Conservation (phyloP, 208 protist genomes). For the Acanthamoeba comandoni region DNA sequence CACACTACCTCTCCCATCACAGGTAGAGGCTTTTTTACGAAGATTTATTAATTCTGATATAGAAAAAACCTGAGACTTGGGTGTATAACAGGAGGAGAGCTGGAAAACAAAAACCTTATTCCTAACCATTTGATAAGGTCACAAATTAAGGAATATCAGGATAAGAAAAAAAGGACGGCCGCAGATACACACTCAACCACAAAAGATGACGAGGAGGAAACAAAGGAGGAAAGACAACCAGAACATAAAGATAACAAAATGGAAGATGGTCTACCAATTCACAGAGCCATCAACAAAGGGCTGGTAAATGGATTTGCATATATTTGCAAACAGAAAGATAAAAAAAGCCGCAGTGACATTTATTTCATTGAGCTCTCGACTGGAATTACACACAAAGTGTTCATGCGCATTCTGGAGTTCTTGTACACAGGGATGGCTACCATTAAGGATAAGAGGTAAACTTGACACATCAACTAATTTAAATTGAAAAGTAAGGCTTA, state of each 20-base stretch:
- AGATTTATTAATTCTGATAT: neutral
- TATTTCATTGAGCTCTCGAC: conserved; percentile 1
- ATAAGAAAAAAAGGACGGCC: neutral
- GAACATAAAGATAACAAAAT: neutral
- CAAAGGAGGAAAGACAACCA: neutral
- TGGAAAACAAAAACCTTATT: conserved; percentile 64
- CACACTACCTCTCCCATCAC: conserved; percentile 48
- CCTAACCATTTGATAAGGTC: conserved; percentile 52
- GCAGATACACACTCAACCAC: neutral
- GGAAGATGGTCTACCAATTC: neutral
- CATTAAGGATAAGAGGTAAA: conserved; percentile 20
- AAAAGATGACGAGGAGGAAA: neutral
- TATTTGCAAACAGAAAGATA: neutral
- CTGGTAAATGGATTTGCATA: conserved; percentile 7
- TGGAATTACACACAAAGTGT: neutral
- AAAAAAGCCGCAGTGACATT: neutral
- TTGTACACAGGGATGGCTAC: conserved; percentile 74
- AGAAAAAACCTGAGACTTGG: too few relatives aligned
- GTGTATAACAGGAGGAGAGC: conserved; percentile 22
- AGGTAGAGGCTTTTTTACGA: neutral
- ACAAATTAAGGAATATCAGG: conserved; percentile 42
- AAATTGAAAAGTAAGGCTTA: too few relatives aligned
- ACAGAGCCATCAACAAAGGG: conserved; percentile 29
- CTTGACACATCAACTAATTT: neutral
- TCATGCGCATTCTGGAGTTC: conserved; percentile 71